Conservation (phyloP, 2,329 filamentous ascomycete genomes). For the Paecilomyces variotii region DNA sequence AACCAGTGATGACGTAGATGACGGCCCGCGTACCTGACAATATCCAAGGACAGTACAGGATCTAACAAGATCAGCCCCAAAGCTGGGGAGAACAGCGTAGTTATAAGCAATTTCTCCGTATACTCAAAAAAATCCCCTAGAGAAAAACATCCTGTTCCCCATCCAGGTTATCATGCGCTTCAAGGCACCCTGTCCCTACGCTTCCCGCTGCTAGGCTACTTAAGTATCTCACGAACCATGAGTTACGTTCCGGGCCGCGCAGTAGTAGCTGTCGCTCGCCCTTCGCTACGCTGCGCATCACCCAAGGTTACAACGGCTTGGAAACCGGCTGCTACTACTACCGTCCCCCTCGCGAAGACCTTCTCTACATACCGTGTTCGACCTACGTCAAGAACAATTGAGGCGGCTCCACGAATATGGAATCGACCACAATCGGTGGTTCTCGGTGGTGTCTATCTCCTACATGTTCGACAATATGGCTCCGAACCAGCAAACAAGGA, state of each 20-base stretch:
- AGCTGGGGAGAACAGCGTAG: neutral
- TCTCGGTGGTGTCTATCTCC: neutral
- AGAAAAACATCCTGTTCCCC: neutral
- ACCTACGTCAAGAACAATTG: neutral
- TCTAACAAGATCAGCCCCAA: neutral
- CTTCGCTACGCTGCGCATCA: neutral
- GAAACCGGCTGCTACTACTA: neutral
- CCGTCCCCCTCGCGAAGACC: neutral
- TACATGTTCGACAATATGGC: neutral
- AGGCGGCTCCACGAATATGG: neutral
- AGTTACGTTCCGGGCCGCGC: neutral
- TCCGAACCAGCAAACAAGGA: neutral
- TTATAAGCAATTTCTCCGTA: neutral
- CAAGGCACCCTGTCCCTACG: neutral
- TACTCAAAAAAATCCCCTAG: neutral
- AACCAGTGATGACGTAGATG: neutral
- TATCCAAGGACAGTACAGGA: neutral
- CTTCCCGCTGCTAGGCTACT: neutral
- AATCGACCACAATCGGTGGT: neutral
- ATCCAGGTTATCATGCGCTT: neutral
- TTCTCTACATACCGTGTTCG: neutral
- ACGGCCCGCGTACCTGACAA: neutral
- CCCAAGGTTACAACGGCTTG: neutral
- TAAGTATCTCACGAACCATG: neutral
- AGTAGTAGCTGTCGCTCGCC: neutral